Percentiles rank a stretch among this genome's conserved stretches.
phyloP scores from a whole-genome alignment of 768 basidiomycete genomes.

The Lentinula lateritia region DNA sequence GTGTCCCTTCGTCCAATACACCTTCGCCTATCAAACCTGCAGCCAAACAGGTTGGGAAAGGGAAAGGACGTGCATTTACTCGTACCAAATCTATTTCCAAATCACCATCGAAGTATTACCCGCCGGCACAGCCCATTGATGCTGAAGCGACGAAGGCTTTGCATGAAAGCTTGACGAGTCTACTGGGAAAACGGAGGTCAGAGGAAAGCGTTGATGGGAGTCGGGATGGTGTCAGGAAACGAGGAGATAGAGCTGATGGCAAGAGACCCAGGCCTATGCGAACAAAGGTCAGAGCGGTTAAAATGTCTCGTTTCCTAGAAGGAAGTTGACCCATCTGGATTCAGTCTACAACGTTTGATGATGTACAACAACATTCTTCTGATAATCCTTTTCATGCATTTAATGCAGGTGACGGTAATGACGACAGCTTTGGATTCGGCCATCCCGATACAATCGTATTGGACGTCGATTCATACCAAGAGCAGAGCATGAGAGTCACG shows the following conservation, averaged over 20 bases:
- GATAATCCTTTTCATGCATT: background rate
- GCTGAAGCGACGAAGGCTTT: constrained; percentile 50
- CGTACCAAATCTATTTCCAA: constrained; percentile 34
- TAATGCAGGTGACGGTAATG: background rate
- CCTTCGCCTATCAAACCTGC: constrained; percentile 2
- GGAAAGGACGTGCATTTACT: constrained; percentile 4
- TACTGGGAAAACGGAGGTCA: constrained; percentile 63
- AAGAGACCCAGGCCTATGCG: constrained; percentile 33
- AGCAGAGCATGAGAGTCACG: constrained; percentile 50
- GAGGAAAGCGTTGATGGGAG: constrained; percentile 32
- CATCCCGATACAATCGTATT: constrained; percentile 17
- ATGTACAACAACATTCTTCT: background rate
- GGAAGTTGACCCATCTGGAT: background rate
- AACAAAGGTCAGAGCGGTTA: constrained; percentile 25
- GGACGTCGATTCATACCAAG: constrained; percentile 20
- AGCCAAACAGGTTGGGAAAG: background rate
- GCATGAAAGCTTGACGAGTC: constrained; percentile 61
- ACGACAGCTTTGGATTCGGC: constrained; percentile 8
- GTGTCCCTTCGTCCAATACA: constrained; percentile 1
- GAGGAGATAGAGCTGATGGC: constrained; percentile 13
- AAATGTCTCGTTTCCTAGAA: background rate
- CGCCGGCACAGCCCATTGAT: constrained; percentile 38
- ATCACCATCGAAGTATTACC: constrained; percentile 11
- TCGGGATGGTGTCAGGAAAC: constrained; percentile 1
- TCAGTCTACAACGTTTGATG: background rate